phyloP scores from a whole-genome alignment of 257 asterid genomes.

The Nyctanthes arbortristis region DNA sequence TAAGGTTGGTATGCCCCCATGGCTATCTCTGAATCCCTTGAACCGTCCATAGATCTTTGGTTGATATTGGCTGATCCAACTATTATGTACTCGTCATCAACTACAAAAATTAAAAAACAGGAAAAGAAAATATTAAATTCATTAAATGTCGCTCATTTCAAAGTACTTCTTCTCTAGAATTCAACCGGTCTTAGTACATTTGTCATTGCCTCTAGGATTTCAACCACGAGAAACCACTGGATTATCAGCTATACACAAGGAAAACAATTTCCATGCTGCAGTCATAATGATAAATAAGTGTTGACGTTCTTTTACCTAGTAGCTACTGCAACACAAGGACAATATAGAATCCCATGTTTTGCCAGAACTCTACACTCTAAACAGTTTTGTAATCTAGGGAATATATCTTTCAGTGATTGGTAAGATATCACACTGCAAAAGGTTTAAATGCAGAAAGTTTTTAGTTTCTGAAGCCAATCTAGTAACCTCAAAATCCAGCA shows the following conservation, averaged over 20 bases:
- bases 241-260: not conserved
- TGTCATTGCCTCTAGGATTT: not conserved
- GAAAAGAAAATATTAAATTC: not conserved
- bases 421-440: not conserved
- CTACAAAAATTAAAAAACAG: constrained; percentile 43
- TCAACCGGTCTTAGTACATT: not conserved
- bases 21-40: constrained; percentile 91
- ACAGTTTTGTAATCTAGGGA: not conserved
- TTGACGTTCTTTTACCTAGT: not conserved
- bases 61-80: constrained; percentile 95
- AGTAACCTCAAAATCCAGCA: not conserved
- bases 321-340: not conserved
- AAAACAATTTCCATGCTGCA: not conserved
- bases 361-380: not conserved
- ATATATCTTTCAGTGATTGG: not conserved
- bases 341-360: not conserved
- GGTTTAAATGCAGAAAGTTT: not conserved
- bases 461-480: not conserved
- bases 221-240: not conserved
- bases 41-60: constrained; percentile 97
- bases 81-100: constrained; percentile 91
- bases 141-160: not conserved
- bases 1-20: constrained; percentile 94
- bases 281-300: not conserved
- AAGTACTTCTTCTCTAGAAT: not conserved